Conservation (phyloP, 805 yeast species). For the Saccharomycopsis schoenii region DNA sequence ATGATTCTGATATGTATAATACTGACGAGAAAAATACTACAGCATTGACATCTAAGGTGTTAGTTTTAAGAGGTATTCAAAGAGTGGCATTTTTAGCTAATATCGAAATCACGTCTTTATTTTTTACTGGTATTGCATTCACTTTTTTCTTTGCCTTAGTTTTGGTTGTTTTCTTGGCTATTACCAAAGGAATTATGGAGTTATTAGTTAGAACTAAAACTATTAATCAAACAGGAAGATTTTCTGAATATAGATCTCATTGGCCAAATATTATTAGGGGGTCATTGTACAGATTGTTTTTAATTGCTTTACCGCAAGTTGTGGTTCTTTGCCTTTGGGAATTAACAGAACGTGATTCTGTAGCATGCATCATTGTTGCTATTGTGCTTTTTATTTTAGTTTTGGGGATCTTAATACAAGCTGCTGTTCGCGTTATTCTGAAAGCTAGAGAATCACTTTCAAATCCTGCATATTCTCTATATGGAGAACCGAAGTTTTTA, state of each 20-base stretch:
- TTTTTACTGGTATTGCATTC: constrained; percentile 78
- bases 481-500: constrained; percentile 70
- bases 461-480: constrained; percentile 87
- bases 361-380: constrained; percentile 76
- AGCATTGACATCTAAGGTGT: constrained; percentile 51
- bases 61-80: constrained; percentile 83
- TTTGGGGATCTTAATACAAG: constrained; percentile 53
- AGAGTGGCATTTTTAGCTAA: constrained; percentile 79
- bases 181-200: constrained; percentile 64
- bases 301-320: constrained; percentile 83
- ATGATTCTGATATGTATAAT: constrained; percentile 47
- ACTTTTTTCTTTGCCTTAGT: constrained; percentile 68
- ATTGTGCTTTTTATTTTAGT: constrained; percentile 53
- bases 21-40: constrained; percentile 56
- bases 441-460: constrained; percentile 68
- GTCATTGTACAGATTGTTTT: constrained; percentile 69
- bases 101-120: constrained; percentile 79
- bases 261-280: constrained; percentile 88
- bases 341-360: constrained; percentile 71
- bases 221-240: constrained; percentile 50
- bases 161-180: constrained; percentile 42
- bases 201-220: constrained; percentile 46
- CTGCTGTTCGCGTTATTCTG: constrained; percentile 62
- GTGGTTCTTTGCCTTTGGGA: constrained; percentile 82
- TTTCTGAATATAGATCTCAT: constrained; percentile 66